Conservation (phyloP, 768 basidiomycete genomes). For the Suillus paluster region DNA sequence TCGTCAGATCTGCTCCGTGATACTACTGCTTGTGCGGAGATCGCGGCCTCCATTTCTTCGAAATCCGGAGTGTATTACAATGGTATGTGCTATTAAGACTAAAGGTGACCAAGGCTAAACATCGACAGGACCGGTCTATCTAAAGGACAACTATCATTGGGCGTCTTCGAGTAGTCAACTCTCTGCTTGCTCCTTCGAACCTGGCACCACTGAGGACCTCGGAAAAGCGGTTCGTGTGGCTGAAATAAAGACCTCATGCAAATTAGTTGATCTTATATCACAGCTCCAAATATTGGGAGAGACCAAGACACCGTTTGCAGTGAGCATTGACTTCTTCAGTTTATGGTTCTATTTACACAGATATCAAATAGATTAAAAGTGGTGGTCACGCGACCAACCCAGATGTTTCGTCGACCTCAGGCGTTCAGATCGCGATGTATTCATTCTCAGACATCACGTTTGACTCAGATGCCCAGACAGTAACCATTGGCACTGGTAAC, state of each 20-base stretch:
- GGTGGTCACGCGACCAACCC: too few species aligned
- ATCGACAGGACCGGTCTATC: slow-evolving; percentile 35
- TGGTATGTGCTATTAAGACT: slow-evolving; percentile 26
- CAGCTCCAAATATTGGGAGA: slow-evolving; percentile 53
- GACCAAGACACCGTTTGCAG: slow-evolving; percentile 56
- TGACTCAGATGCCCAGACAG: slow-evolving; percentile 46
- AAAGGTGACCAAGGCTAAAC: neutral
- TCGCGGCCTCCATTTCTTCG: slow-evolving; percentile 42
- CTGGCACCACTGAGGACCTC: slow-evolving; percentile 58
- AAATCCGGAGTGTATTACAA: slow-evolving; percentile 51
- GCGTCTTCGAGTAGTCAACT: slow-evolving; percentile 49
- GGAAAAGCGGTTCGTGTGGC: slow-evolving; percentile 45
- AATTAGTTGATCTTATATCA: neutral
- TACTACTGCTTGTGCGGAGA: slow-evolving; percentile 38
- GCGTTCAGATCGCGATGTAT: too few species aligned
- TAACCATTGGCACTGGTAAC: slow-evolving; percentile 43
- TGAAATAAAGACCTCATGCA: neutral
- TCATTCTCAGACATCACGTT: slow-evolving; percentile 52
- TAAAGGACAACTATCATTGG: slow-evolving; percentile 51
- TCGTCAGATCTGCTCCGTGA: neutral
- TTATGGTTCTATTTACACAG: slow-evolving; percentile 6
- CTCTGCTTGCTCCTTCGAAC: slow-evolving; percentile 60
- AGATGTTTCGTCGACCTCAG: too few species aligned
- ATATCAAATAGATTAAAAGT: neutral
- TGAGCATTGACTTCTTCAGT: slow-evolving; percentile 27